Evolutionary conservation across 78 protist species (phyloP).

Genomic region (Dictyostelium discoideum): DNA sequence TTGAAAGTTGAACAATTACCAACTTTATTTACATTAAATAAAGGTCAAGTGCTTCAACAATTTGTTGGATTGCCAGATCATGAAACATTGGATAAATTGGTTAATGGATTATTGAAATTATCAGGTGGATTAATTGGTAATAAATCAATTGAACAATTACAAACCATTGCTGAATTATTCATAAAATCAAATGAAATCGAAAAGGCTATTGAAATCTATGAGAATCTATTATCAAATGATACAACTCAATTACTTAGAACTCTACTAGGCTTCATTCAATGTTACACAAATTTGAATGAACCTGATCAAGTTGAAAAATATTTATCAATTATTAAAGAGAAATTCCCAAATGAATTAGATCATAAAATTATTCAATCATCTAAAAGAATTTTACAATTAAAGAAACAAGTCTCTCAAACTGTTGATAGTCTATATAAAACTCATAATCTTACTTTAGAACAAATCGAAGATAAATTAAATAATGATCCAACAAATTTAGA

Average conservation of each 20-base stretch:
- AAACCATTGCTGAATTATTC: background rate
- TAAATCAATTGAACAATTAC: background rate
- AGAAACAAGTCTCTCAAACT: background rate
- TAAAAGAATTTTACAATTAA: background rate
- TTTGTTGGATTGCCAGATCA: slow-evolving; percentile 7
- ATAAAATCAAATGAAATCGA: background rate
- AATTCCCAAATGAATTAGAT: slow-evolving; percentile 17
- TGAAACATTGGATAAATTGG: background rate
- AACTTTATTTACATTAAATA: background rate
- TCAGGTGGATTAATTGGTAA: slow-evolving; percentile 12
- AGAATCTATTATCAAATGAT: background rate
- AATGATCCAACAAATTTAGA: background rate
- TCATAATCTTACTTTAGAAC: background rate
- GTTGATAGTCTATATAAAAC: background rate
- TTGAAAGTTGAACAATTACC: background rate
- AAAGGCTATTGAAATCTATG: slow-evolving; percentile 1
- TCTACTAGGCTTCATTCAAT: background rate
- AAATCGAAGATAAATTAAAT: background rate
- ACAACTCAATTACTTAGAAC: background rate
- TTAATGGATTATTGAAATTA: background rate
- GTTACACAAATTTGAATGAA: background rate
- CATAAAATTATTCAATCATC: background rate
- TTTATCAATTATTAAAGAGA: background rate
- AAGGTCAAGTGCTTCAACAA: background rate
- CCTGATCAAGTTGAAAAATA: background rate